phyloP scores from a whole-genome alignment of 208 protist species.

The Trypanosoma melophagium region DNA sequence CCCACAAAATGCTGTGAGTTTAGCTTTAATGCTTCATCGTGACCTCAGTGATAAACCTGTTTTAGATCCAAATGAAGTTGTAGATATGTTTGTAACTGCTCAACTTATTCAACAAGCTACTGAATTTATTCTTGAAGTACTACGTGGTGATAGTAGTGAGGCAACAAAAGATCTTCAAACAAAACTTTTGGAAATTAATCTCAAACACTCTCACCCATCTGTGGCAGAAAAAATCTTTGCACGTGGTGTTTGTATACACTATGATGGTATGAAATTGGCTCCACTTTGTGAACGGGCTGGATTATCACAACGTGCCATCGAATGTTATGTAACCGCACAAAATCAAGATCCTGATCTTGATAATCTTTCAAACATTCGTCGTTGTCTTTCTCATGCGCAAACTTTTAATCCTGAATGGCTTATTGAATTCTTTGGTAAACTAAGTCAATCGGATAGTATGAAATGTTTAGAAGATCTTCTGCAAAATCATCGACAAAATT shows the following conservation, averaged over 20 bases:
- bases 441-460: constrained; percentile 95
- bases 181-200: constrained; percentile 99
- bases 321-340: constrained; percentile 96
- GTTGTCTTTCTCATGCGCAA: constrained; percentile 95
- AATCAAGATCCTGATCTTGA: constrained; percentile 75
- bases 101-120: constrained; percentile 97
- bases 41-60: constrained; percentile 71
- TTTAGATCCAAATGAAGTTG: constrained; percentile 85
- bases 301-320: constrained; percentile 97
- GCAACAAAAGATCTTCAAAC: constrained; percentile 97
- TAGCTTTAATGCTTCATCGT: constrained; percentile 93
- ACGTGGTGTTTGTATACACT: constrained; percentile 96
- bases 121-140: constrained; percentile 97
- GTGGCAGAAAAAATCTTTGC: constrained; percentile 98
- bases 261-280: constrained; percentile 96
- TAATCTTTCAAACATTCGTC: constrained; percentile 97
- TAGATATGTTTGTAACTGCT: constrained; percentile 95
- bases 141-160: constrained; percentile 91
- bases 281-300: constrained; percentile 98
- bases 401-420: constrained; percentile 95
- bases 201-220: constrained; percentile 95
- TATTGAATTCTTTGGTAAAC: constrained; percentile 96
- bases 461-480: constrained; percentile 97
- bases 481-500: constrained; percentile 94
- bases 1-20: constrained; percentile 90